phyloP scores from a whole-genome alignment of 768 basidiomycete species.

The Tricholoma sp. region DNA sequence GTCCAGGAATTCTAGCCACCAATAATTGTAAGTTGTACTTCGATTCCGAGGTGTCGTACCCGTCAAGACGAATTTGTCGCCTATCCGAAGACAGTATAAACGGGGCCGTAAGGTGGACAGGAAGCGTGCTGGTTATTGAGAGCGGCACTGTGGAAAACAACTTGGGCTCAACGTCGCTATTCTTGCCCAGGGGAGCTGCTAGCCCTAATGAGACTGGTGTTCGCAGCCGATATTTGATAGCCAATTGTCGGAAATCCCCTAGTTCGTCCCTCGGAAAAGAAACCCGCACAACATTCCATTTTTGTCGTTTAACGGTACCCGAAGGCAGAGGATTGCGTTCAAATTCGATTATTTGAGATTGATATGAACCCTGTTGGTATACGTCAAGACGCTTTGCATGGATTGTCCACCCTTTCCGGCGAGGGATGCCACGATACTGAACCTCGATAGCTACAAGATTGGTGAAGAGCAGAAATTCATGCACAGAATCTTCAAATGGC shows the following conservation, averaged over 20 bases:
- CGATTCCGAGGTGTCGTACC: slow-evolving; percentile 26
- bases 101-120: slow-evolving; percentile 39
- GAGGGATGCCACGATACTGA: slow-evolving; percentile 14
- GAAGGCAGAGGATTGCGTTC: not conserved
- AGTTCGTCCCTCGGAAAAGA: not conserved
- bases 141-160: slow-evolving; percentile 41
- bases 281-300: not conserved
- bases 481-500: slow-evolving; percentile 26
- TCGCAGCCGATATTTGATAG: not conserved
- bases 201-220: not conserved
- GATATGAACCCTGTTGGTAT: not conserved
- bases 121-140: slow-evolving; percentile 32
- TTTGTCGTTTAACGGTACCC: not conserved
- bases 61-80: slow-evolving; percentile 35
- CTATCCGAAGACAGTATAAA: slow-evolving; percentile 42
- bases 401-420: not conserved
- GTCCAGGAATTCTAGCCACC: slow-evolving; percentile 24
- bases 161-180: slow-evolving; percentile 1
- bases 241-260: not conserved
- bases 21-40: slow-evolving; percentile 39
- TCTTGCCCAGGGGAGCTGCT: not conserved
- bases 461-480: slow-evolving; percentile 40
- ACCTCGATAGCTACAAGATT: slow-evolving; percentile 24
- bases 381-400: not conserved
- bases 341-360: not conserved